A percentile compares a stretch with the other conserved stretches of the same genome.
These are phyloP conservation scores for Nematodospora anomalae DNA, from an alignment of 1,139 yeast species.

Conservation along the genomic window DNA sequence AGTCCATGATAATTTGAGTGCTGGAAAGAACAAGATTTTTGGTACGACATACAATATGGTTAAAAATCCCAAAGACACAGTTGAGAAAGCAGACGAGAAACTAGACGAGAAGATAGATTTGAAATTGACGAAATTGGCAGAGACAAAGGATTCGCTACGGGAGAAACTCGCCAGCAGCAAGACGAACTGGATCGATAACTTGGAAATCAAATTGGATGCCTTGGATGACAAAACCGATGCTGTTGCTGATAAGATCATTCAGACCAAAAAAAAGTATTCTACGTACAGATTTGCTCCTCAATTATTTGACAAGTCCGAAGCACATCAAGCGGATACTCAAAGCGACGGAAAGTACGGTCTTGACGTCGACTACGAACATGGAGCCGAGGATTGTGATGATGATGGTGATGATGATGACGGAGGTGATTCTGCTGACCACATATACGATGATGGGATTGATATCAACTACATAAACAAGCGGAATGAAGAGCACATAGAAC, in stretches of 20 bases:
- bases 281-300: constrained; percentile 15
- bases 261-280: constrained; percentile 6
- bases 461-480: constrained; percentile 12
- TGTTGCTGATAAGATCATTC: constrained; percentile 9
- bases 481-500: constrained; percentile 8
- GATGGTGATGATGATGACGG: constrained; percentile 4
- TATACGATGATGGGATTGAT: constrained; percentile 8
- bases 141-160: constrained; percentile 17
- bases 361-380: constrained; percentile 6
- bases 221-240: constrained; percentile 14
- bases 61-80: constrained; percentile 21
- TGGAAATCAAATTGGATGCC: constrained; percentile 10
- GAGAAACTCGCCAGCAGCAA: constrained; percentile 14
- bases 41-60: constrained; percentile 22
- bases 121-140: constrained; percentile 15
- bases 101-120: constrained; percentile 19
- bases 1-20: constrained; percentile 21
- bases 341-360: no score
- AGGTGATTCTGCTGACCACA: constrained; percentile 4
- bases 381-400: constrained; percentile 2
- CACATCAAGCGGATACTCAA: constrained; percentile 8
- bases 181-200: constrained; percentile 2
- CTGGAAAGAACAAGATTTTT: constrained; percentile 20
- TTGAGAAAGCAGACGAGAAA: constrained; percentile 22
- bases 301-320: constrained; percentile 13